phyloP scores from a whole-genome alignment of 164 flowering plant genomes.

The Magnolia changhungtana region DNA sequence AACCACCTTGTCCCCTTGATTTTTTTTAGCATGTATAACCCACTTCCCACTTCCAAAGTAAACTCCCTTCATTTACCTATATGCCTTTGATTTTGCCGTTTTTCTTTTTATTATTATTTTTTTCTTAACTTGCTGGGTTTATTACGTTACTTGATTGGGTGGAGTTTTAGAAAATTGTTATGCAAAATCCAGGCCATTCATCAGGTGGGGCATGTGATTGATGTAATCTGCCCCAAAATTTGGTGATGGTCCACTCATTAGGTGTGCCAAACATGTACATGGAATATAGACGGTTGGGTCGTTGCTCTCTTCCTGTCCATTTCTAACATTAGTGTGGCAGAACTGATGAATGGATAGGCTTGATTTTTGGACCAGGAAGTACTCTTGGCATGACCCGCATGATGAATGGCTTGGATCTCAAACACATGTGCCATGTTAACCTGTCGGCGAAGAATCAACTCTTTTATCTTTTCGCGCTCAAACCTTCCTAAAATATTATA shows the following conservation, averaged over 20 bases:
- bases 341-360: too few relatives aligned
- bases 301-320: too few relatives aligned
- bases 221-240: neutral
- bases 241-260: neutral
- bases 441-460: neutral
- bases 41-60: neutral
- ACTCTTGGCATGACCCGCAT: neutral
- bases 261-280: neutral
- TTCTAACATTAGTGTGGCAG: too few relatives aligned
- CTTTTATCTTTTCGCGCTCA: neutral
- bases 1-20: neutral
- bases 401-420: neutral
- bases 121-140: neutral
- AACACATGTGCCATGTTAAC: neutral
- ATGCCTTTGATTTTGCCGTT: neutral
- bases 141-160: neutral
- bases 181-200: neutral
- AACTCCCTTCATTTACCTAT: neutral
- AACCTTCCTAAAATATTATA: neutral
- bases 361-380: neutral
- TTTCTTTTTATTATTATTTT: too few relatives aligned
- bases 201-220: neutral
- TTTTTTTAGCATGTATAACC: neutral
- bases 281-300: neutral
- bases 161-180: too few relatives aligned